phyloP scores from a whole-genome alignment of 2,329 filamentous ascomycete species.

The Colletotrichum sp. region DNA sequence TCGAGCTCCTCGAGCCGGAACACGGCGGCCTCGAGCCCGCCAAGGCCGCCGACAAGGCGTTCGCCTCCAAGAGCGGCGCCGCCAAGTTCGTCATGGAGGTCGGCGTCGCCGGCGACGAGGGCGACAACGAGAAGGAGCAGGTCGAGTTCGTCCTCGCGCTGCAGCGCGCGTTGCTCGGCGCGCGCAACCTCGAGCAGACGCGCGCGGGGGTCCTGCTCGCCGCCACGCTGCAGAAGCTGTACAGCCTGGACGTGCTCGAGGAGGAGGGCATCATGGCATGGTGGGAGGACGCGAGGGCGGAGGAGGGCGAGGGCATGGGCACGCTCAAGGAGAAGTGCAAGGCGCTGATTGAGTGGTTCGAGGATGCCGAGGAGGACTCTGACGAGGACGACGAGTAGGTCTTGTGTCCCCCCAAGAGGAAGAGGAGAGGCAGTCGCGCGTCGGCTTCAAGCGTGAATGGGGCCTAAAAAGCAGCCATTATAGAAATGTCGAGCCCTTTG shows the following conservation, averaged over 20 bases:
- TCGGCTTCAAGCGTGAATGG: neutral
- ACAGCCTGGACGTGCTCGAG: conserved; percentile 83
- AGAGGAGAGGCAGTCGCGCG: neutral
- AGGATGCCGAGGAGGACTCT: conserved; percentile 72
- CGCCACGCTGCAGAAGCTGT: conserved; percentile 82
- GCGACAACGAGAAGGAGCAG: conserved; percentile 75
- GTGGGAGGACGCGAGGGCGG: conserved; percentile 80
- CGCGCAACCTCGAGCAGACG: conserved; percentile 59
- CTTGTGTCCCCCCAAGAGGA: neutral
- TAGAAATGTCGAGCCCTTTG: neutral
- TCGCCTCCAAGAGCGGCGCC: conserved; percentile 60
- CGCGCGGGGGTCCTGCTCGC: conserved; percentile 70
- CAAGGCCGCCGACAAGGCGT: conserved; percentile 68
- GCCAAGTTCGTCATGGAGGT: conserved; percentile 63
- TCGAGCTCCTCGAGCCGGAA: conserved; percentile 65
- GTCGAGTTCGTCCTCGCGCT: conserved; percentile 83
- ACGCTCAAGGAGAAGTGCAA: conserved; percentile 75
- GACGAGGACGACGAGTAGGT: conserved; percentile 33
- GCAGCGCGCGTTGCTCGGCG: conserved; percentile 77
- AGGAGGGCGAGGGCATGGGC: conserved; percentile 70
- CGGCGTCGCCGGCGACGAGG: conserved; percentile 67
- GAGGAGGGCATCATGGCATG: conserved; percentile 88
- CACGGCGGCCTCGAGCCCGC: conserved; percentile 60
- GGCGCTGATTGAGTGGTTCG: conserved; percentile 83
- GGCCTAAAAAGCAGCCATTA: neutral